Evolutionary conservation across 2,329 filamentous ascomycete genomes (phyloP).

Genomic region (Trichoderma polysporum): DNA sequence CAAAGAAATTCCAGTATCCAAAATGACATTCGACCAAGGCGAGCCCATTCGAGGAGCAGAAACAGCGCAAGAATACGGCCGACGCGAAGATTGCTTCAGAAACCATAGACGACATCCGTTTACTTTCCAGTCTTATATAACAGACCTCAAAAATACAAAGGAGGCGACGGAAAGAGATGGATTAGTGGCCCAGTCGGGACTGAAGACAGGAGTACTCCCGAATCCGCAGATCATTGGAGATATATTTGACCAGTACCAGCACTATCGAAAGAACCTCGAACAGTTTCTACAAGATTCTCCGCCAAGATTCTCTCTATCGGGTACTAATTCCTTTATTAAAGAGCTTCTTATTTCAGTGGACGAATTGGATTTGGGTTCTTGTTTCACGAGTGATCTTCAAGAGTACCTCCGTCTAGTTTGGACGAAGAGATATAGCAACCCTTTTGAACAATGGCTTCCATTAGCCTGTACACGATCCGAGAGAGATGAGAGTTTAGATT

Average conservation of each 20-base stretch:
- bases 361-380: slow-evolving; percentile 28
- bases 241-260: background rate
- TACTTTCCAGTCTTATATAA: slow-evolving; percentile 28
- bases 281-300: slow-evolving; percentile 1
- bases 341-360: slow-evolving; percentile 27
- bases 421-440: slow-evolving; percentile 24
- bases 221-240: background rate
- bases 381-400: slow-evolving; percentile 26
- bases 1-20: background rate
- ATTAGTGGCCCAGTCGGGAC: slow-evolving; percentile 27
- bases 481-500: slow-evolving; percentile 32
- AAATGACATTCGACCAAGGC: background rate
- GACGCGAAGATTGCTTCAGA: slow-evolving; percentile 30
- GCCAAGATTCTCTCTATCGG: background rate
- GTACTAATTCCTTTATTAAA: background rate
- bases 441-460: slow-evolving; percentile 34
- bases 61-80: slow-evolving; percentile 30
- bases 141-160: slow-evolving; percentile 24
- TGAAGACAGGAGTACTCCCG: slow-evolving; percentile 13
- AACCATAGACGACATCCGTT: slow-evolving; percentile 30
- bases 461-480: slow-evolving; percentile 26
- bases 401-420: slow-evolving; percentile 26
- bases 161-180: slow-evolving; percentile 19
- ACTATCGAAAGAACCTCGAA: background rate
- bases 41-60: slow-evolving; percentile 9